Evolutionary conservation across 192 early-diverging fungal species (phyloP).

Genomic region (Dispira parvispora): DNA sequence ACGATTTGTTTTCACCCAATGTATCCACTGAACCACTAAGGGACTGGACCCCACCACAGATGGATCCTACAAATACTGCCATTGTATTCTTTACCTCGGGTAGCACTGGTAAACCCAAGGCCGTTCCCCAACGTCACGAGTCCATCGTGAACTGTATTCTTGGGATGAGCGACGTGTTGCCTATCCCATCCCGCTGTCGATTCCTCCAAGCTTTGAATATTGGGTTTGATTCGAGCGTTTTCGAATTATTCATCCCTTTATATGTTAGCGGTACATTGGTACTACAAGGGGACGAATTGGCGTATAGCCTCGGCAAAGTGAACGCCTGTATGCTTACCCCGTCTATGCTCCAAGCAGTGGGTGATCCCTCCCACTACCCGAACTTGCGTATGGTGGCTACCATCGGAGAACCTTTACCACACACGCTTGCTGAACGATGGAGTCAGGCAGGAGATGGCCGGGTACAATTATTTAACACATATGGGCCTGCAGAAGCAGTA

Average conservation of each 20-base stretch:
- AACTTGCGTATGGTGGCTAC: background rate
- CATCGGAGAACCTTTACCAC: background rate
- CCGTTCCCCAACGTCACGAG: background rate
- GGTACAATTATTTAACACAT: background rate
- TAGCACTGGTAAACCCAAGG: background rate
- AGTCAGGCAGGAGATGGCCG: background rate
- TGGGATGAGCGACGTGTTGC: background rate
- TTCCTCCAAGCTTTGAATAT: constrained; percentile 4
- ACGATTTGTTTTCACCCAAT: background rate
- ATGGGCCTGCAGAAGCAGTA: background rate
- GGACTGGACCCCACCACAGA: background rate
- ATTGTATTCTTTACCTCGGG: background rate
- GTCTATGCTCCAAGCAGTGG: background rate
- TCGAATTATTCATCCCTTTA: background rate
- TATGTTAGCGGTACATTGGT: background rate
- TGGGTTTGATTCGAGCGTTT: background rate
- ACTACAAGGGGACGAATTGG: background rate
- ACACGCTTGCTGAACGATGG: background rate
- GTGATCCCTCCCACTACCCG: background rate
- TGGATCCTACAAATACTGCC: background rate
- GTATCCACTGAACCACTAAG: background rate
- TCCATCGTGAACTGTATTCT: background rate
- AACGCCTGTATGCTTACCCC: background rate
- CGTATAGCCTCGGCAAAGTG: background rate
- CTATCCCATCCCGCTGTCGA: background rate